These are phyloP conservation scores for Taphrina communis DNA, from an alignment of 1,139 yeast species.

Conservation along the genomic window DNA sequence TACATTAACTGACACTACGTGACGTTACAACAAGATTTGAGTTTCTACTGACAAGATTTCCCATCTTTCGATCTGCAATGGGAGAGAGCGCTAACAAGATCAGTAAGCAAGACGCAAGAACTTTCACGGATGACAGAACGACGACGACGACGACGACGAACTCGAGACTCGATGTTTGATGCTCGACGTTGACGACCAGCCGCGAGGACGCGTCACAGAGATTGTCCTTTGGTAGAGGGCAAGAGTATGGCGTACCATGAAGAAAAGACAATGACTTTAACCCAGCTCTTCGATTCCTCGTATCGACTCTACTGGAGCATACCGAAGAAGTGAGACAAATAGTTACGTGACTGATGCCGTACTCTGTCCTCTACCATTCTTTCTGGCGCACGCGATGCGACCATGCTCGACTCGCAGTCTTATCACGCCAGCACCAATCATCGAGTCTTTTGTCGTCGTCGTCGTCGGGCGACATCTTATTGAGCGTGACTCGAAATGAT, in stretches of 20 bases:
- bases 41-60: constrained; percentile 24
- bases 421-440: background rate
- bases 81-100: background rate
- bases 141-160: background rate
- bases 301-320: constrained; percentile 25
- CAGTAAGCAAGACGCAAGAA: background rate
- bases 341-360: constrained; percentile 20
- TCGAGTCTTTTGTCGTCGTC: constrained; percentile 15
- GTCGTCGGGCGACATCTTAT: background rate
- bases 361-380: constrained; percentile 1
- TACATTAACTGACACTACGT: constrained; percentile 22
- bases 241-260: constrained; percentile 20
- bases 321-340: constrained; percentile 21
- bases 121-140: background rate
- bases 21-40: constrained; percentile 32
- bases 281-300: constrained; percentile 31
- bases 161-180: constrained; percentile 10
- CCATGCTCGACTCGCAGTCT: too few species aligned
- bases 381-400: background rate
- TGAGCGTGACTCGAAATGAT: background rate
- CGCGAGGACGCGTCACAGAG: too few species aligned
- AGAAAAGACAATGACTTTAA: constrained; percentile 22
- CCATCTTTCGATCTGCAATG: background rate
- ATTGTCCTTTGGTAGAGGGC: too few species aligned
- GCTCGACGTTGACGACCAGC: background rate